phyloP scores from a whole-genome alignment of 108 stramenopile species.

The Pseudonitzschia delicatissima region DNA sequence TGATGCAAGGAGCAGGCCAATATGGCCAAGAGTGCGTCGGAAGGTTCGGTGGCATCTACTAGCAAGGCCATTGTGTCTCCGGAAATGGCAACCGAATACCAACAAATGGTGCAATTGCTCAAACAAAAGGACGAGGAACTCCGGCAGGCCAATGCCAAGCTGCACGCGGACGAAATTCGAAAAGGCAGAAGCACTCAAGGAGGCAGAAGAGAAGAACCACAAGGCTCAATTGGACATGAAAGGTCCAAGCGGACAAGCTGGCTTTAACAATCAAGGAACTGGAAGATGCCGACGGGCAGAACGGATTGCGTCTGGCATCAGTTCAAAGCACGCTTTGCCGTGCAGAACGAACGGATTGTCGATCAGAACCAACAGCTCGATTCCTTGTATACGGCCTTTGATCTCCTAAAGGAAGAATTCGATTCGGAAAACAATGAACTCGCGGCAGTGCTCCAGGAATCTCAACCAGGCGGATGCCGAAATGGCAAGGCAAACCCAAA shows the following conservation, averaged over 20 bases:
- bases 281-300: slow-evolving; percentile 37
- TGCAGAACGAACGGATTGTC: slow-evolving; percentile 56
- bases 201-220: slow-evolving; percentile 1
- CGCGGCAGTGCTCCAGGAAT: slow-evolving; percentile 13
- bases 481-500: slow-evolving; percentile 34
- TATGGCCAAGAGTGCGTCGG: not conserved
- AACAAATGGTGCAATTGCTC: slow-evolving; percentile 20
- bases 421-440: slow-evolving; percentile 20
- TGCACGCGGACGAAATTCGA: slow-evolving; percentile 22
- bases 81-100: slow-evolving; percentile 27
- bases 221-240: slow-evolving; percentile 18
- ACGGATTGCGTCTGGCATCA: slow-evolving; percentile 56
- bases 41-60: not conserved
- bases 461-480: slow-evolving; percentile 42
- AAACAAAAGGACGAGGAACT: slow-evolving; percentile 31
- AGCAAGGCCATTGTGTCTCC: slow-evolving; percentile 2
- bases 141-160: not conserved
- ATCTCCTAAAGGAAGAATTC: slow-evolving; percentile 51
- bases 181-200: slow-evolving; percentile 7
- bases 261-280: slow-evolving; percentile 28
- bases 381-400: slow-evolving; percentile 68
- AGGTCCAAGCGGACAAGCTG: slow-evolving; percentile 43
- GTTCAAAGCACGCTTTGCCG: slow-evolving; percentile 47
- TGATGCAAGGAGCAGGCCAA: slow-evolving; percentile 17
- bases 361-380: slow-evolving; percentile 73